phyloP scores from a whole-genome alignment of 2,329 filamentous ascomycete genomes.

The Penicillium capsulatum region DNA sequence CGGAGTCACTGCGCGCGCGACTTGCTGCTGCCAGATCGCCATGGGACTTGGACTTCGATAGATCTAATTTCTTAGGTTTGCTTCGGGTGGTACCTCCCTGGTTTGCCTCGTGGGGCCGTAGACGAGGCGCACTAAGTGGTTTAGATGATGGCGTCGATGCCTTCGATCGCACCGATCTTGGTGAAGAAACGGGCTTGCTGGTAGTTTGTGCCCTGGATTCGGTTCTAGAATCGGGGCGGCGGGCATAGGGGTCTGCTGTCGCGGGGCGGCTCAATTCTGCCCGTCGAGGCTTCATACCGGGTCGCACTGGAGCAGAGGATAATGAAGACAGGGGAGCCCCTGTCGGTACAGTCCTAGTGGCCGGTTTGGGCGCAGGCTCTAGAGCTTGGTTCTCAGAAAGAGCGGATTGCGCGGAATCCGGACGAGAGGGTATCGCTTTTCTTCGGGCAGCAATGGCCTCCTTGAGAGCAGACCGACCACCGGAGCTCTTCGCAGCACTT shows the following conservation, averaged over 20 bases:
- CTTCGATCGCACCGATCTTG: conserved; percentile 25
- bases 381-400: conserved; percentile 44
- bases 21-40: conserved; percentile 28
- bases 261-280: conserved; percentile 36
- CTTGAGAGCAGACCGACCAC: conserved; percentile 57
- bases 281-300: conserved; percentile 35
- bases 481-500: conserved; percentile 14
- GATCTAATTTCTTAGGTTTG: conserved; percentile 33
- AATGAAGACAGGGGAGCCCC: conserved; percentile 41
- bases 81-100: conserved; percentile 30
- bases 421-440: conserved; percentile 54
- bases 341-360: conserved; percentile 36
- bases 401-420: conserved; percentile 55
- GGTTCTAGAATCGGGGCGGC: conserved; percentile 45
- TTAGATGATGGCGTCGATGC: conserved; percentile 32
- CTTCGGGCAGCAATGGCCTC: conserved; percentile 83
- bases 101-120: conserved; percentile 30
- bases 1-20: conserved; percentile 23
- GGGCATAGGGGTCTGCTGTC: conserved; percentile 34
- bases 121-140: conserved; percentile 27
- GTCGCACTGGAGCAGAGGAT: conserved; percentile 58
- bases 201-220: conserved; percentile 6
- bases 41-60: conserved; percentile 28
- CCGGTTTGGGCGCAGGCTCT: conserved; percentile 31
- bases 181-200: conserved; percentile 17